A percentile compares a stretch with the other conserved stretches of the same genome.
phyloP scores from a whole-genome alignment of 2,329 filamentous ascomycete genomes.

The Aspergillus amoenus region DNA sequence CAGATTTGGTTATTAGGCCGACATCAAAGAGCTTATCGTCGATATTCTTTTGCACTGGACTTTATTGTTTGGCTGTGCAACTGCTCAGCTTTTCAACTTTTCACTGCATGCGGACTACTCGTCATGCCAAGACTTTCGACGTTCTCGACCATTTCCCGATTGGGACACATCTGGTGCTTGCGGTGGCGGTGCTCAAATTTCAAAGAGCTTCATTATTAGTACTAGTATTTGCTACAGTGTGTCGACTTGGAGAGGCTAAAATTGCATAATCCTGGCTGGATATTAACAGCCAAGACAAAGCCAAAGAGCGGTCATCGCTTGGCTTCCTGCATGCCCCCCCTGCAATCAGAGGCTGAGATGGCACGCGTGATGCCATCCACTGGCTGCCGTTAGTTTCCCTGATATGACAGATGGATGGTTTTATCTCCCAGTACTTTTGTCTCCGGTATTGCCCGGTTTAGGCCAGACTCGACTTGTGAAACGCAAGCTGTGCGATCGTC shows the following conservation, averaged over 20 bases:
- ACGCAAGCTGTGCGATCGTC: too few species aligned
- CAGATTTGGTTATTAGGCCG: neutral
- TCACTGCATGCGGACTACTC: too few species aligned
- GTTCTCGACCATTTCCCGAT: too few species aligned
- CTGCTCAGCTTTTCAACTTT: too few species aligned
- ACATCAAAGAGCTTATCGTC: too few species aligned
- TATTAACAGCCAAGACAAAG: neutral
- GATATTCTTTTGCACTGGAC: too few species aligned
- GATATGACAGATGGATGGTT: neutral
- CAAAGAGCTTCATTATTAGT: too few species aligned
- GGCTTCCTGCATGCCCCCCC: slow-evolving; percentile 2
- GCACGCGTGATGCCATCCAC: slow-evolving; percentile 6
- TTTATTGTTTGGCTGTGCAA: too few species aligned
- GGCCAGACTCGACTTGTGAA: neutral
- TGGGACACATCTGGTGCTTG: too few species aligned
- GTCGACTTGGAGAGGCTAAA: neutral
- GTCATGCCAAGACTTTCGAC: too few species aligned
- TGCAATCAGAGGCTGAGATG: slow-evolving; percentile 2
- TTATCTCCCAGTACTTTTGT: neutral
- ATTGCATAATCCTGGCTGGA: neutral
- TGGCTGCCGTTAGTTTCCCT: neutral
- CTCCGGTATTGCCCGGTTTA: neutral
- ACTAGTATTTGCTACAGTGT: too few species aligned
- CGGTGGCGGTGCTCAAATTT: too few species aligned
- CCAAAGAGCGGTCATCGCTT: slow-evolving; percentile 8